A percentile compares a stretch with the other conserved stretches of the same genome.
Conservation (phyloP, 345 rosid species). For the Syzygium jambos region DNA sequence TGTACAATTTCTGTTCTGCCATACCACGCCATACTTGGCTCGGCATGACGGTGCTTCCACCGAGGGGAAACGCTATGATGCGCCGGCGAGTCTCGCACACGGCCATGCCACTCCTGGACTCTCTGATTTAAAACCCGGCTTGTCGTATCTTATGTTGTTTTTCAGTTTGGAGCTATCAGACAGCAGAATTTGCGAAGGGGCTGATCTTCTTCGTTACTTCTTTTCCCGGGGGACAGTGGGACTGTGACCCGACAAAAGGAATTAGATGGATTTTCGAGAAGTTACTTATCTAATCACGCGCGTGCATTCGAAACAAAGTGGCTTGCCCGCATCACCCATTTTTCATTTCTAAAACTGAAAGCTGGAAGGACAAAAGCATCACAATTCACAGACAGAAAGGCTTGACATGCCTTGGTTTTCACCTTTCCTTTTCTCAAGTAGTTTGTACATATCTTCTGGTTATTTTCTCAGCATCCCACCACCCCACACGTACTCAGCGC, state of each 20-base stretch:
- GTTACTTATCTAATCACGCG: background rate
- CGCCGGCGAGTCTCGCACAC: background rate
- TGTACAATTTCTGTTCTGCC: background rate
- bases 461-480: background rate
- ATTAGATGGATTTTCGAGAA: background rate
- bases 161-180: background rate
- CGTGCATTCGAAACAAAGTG: background rate
- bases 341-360: background rate
- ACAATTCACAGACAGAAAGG: background rate
- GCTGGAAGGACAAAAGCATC: background rate
- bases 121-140: background rate
- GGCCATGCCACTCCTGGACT: background rate
- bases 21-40: background rate
- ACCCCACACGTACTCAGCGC: constrained; percentile 40
- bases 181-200: background rate
- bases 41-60: background rate
- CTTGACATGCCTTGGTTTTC: background rate
- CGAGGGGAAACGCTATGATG: background rate
- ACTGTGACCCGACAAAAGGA: background rate
- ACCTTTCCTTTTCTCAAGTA: background rate
- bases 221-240: background rate
- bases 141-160: background rate
- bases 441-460: background rate
- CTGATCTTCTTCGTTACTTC: background rate
- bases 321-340: background rate